A percentile compares a stretch with the other conserved stretches of the same genome.
Evolutionary conservation across 805 yeast species (phyloP).

Genomic region (Ogataea degrootiae): DNA sequence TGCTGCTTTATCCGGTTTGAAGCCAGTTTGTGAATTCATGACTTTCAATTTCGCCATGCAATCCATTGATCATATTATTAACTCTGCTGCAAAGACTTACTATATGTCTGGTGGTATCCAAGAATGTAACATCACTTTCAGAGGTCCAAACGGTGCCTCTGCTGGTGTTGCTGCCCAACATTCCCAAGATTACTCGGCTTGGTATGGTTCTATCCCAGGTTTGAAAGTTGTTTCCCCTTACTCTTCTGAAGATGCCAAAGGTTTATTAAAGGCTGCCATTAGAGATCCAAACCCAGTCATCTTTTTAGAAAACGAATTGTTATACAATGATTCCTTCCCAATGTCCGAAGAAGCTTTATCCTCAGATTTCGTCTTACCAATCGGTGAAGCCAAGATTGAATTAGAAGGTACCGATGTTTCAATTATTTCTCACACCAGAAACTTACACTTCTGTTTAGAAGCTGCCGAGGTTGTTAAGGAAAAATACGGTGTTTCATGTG

Average conservation of each 20-base stretch:
- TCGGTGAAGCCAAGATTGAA: conserved; percentile 95
- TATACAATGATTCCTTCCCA: conserved; percentile 89
- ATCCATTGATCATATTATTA: conserved; percentile 96
- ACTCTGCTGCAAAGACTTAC: conserved; percentile 97
- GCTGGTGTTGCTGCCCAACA: conserved; percentile 99
- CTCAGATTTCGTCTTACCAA: conserved; percentile 86
- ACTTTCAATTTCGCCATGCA: conserved; percentile 99
- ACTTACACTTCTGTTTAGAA: conserved; percentile 77
- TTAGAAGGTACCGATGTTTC: conserved; percentile 88
- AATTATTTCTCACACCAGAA: conserved; percentile 87
- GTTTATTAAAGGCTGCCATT: conserved; percentile 91
- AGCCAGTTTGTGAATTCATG: conserved; percentile 98
- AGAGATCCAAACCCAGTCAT: conserved; percentile 99
- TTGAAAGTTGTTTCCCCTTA: conserved; percentile 94
- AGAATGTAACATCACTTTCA: conserved; percentile 93
- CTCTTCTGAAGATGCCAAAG: conserved; percentile 93
- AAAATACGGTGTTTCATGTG: conserved; percentile 84
- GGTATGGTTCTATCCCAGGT: conserved; percentile 99
- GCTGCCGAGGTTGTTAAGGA: conserved; percentile 86
- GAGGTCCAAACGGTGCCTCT: conserved; percentile 99
- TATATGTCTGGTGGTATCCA: conserved; percentile 99
- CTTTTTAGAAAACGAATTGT: conserved; percentile 90
- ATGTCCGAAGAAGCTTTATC: conserved; percentile 85
- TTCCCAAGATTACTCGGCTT: conserved; percentile 94
- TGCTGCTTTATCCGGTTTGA: conserved; percentile 92